These are phyloP conservation scores for Melastoma malabathricum DNA, from an alignment of 345 rosid species.

Conservation along the genomic window DNA sequence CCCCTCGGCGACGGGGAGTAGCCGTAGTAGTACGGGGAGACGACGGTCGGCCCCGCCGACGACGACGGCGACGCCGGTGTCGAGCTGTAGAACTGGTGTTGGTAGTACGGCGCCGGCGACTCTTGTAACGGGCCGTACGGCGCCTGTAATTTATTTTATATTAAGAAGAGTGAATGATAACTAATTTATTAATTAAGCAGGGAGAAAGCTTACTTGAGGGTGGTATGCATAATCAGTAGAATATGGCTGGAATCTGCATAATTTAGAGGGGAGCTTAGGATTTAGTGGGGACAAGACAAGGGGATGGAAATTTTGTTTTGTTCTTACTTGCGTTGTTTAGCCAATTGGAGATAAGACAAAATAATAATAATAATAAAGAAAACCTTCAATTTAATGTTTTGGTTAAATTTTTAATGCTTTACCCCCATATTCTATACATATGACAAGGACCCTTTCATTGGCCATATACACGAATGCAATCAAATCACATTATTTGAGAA, in stretches of 20 bases:
- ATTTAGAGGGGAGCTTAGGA: neutral
- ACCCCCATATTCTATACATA: no score
- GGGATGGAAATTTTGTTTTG: no score
- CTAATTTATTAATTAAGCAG: neutral
- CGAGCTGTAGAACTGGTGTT: conserved; percentile 42
- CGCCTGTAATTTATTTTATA: conserved; percentile 22
- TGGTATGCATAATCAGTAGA: conserved; percentile 66
- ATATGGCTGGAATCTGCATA: conserved; percentile 34
- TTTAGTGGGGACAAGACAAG: no score
- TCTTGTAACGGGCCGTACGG: conserved; percentile 32
- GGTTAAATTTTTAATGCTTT: no score
- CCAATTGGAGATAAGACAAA: no score
- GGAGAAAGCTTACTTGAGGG: conserved; percentile 42
- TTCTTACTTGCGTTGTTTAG: no score
- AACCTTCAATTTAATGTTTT: no score
- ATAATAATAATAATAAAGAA: no score
- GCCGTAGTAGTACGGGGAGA: conserved; percentile 47
- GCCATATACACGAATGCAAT: no score
- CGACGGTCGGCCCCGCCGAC: conserved; percentile 20
- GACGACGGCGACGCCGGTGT: conserved; percentile 9
- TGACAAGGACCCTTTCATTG: no score
- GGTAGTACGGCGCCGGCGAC: conserved; percentile 49
- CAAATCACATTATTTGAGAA: no score
- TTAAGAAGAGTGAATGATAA: neutral
- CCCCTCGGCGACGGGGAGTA: conserved; percentile 45